Evolutionary conservation across 306 rosid species (phyloP), one percentile per base, ranked within the genome.

Genomic region (Corylus heterophylla): DNA sequence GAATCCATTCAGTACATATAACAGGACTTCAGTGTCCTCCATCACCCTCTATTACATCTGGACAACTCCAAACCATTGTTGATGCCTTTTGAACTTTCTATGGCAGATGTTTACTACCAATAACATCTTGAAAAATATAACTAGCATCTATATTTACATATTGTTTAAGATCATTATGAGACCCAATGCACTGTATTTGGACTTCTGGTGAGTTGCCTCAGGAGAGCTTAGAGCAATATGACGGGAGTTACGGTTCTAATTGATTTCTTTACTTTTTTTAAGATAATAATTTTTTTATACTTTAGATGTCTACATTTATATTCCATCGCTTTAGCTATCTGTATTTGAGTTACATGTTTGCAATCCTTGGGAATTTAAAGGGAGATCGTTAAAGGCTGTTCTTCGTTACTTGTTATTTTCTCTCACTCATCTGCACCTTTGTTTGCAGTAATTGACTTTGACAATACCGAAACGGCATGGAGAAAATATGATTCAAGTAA

Each of bases 401-500:
- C 42, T 35, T 35, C 70, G 42, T 39, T 67, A 18, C 50, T 39
- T 42, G 22, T 18, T 37, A 6, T 67, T 67, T 39, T 12, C 74
- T 22, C 73, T 73, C 52, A 16, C 69, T 29, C 8, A 48, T 72
- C 11, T 48, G 25, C 20, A 42, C 35, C 39, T 69, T 70, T 78
- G 10, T 58, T 82, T 71, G 68, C 88, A 85, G 93, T 79, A 48
- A 80, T 89, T 44, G 91, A 84, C 84, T 87, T 89, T 50, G 91
- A 89, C 82, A 89, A 89, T 74, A 87, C 87, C 7, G 88, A 89
- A 76, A 58, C 76, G 7, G 86, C 91, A 3, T 84, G 86, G 89
- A 84, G 89, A 82, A 87, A 82, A 48, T 87, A 85, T 64, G 91
- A 87, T 72, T 73, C 89, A 39, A 77, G 93, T 85, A 85, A 87